Evolutionary conservation across 345 rosid genomes (phyloP), one percentile per base, ranked within the genome.

Genomic region (Heritiera littoralis): DNA sequence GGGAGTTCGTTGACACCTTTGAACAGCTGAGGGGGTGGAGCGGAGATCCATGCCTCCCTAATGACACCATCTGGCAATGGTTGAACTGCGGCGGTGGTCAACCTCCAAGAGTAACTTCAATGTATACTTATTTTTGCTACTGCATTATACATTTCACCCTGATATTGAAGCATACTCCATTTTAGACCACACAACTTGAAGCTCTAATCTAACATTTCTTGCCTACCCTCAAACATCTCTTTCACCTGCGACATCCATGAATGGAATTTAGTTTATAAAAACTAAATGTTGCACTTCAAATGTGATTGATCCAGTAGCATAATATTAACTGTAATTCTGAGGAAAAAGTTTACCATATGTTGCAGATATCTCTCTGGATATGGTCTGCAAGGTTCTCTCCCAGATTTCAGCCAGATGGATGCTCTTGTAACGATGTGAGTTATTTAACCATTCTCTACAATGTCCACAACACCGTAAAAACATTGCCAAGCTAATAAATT

Each of bases 41-140:
- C 4, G 52, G 72, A 1, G 72, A 67, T 9, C 72, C 72, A 2
- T 67, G 72, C n/a, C 52, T 43, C 6, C 72, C 72, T 8, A 67
- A 67, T 41, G 17, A 43, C 15, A 43, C 52, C 7, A 66, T 66
- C 28, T 67, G 72, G 72, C 72, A 67, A n/a, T 43, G 72, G 32
- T n/a, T 67, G 32, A 43, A 67, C 14, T 67, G 72, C 51, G 9
- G 52, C 17, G 13, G 7, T n/a, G 28, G n/a, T 67, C 72, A 67
- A 67, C 32, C 72, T 67, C 72, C 72, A 67, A 67, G 72, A 67
- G 72, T 67, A 67, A 43, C 52, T 67, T 3, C 52, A 43, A 67
- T 67, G 72, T 9, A 67, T 28, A 60, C 38, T 9, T 10, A 23
- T 1, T 60, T 1, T 23, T 3, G 15, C 14, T 9, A 9, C 14